Percentiles rank a stretch among this genome's conserved stretches.
These are phyloP conservation scores for baker's yeast (Saccharomyces cerevisiae) DNA, from an alignment of 805 yeast species.

Conservation along the genomic window DNA sequence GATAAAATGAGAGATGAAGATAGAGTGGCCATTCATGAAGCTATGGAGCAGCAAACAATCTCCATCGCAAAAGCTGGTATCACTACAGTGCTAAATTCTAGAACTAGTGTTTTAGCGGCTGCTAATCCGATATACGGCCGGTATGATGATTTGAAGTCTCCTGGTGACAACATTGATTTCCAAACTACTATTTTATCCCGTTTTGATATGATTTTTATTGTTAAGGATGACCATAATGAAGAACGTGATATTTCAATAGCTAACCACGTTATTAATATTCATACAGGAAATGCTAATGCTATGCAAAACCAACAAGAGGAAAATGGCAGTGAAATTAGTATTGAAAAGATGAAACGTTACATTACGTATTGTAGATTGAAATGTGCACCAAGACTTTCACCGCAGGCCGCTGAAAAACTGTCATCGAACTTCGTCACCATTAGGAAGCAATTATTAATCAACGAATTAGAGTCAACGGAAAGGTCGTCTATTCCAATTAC, in stretches of 20 bases:
- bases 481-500: conserved; percentile 96
- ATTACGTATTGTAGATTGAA: conserved; percentile 81
- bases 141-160: conserved; percentile 90
- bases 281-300: conserved; percentile 56
- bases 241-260: conserved; percentile 84
- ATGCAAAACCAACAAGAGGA: conserved; percentile 42
- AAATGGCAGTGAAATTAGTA: conserved; percentile 72
- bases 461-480: conserved; percentile 74
- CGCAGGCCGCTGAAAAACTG: conserved; percentile 82
- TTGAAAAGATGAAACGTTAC: conserved; percentile 85
- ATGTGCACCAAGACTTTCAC: conserved; percentile 88
- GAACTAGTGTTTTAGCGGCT: conserved; percentile 95
- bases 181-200: conserved; percentile 95
- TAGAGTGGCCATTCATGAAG: conserved; percentile 97
- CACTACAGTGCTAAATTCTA: conserved; percentile 89
- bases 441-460: conserved; percentile 70
- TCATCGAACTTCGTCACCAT: conserved; percentile 90
- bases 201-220: conserved; percentile 96
- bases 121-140: conserved; percentile 97
- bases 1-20: conserved; percentile 99
- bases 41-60: conserved; percentile 99
- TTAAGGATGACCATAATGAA: conserved; percentile 89
- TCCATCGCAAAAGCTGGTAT: conserved; percentile 99
- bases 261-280: conserved; percentile 88
- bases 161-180: conserved; percentile 97